Evolutionary conservation across 2,329 filamentous ascomycete species (phyloP), one percentile per base, ranked within the genome.

Genomic region (Drechslerella coelobrocha): DNA sequence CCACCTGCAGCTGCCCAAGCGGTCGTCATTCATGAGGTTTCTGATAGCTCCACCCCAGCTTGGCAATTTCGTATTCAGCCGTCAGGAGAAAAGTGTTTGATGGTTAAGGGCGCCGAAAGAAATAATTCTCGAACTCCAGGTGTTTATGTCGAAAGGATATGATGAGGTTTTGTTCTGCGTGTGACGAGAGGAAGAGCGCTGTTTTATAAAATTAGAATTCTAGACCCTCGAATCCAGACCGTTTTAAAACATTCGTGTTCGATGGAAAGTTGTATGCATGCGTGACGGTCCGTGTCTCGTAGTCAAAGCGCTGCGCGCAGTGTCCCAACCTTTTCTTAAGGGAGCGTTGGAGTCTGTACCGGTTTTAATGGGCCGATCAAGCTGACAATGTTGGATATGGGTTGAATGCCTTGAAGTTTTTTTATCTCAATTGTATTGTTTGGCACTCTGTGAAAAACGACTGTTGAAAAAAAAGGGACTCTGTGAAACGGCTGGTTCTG

Each of bases 1-100:
- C 61, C 37, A 43, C 45, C 45, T 43, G 53, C 47, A 54, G 57
- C 51, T n/a, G 53, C 52, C 52, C 24, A 61, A 47, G 52, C 52
- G 52, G 57, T 53, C 65, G 55, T 69, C 65, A 69, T 69, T 69
- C 65, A 69, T 69, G 52, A 59, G 52, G 27, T 61, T 61, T 24
- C 57, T 47, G 34, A 51, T 52, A 37, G 29, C 27, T 43, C 31
- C 37, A 61, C 19, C 29, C 43, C 27, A 51, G 27, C 29, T 48
- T 52, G 43, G 43, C 43, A 19, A 4, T 5, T 48, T 48, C 7
- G 43, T 48, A 48, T 48, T 19, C 43, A 48, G 12, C 7, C 19
- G 17, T 48, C 17, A n/a, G n/a, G n/a, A 6, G 34, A 48, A 4
- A 19, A 48, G 17, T 14, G 3, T 48, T 10, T 10, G 2, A 21